Percentiles rank a stretch among this genome's conserved stretches.
phyloP scores from a whole-genome alignment of 2,329 filamentous ascomycete genomes.

The Colletotrichum orbiculare region DNA sequence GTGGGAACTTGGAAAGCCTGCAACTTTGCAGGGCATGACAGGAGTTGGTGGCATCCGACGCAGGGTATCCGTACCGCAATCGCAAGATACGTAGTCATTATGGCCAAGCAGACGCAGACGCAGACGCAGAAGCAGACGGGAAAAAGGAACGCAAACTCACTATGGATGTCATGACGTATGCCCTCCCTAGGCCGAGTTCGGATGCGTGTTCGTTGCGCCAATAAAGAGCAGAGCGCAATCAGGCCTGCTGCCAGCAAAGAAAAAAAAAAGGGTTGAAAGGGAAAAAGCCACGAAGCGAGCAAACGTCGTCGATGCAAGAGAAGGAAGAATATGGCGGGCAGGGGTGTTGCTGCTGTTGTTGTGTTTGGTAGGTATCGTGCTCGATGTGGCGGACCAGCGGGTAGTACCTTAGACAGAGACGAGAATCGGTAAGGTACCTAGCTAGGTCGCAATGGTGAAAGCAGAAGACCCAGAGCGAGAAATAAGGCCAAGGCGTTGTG shows the following conservation, averaged over 20 bases:
- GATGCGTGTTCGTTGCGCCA: slow-evolving; percentile 34
- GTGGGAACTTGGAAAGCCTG: slow-evolving; percentile 14
- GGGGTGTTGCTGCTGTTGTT: slow-evolving; percentile 10
- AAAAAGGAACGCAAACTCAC: slow-evolving; percentile 40
- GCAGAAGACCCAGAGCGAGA: too few species aligned
- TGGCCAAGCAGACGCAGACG: background rate
- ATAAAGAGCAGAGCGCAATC: slow-evolving; percentile 25
- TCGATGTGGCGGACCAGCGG: too few species aligned
- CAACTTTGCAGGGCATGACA: slow-evolving; percentile 20
- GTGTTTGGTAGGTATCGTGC: background rate
- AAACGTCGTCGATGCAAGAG: background rate
- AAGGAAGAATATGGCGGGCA: background rate
- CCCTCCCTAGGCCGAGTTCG: slow-evolving; percentile 30
- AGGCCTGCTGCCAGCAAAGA: slow-evolving; percentile 16
- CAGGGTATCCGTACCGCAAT: background rate
- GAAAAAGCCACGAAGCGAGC: slow-evolving; percentile 8
- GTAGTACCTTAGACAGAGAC: too few species aligned
- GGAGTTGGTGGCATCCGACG: background rate
- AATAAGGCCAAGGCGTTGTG: too few species aligned
- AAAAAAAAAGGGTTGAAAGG: slow-evolving; percentile 15
- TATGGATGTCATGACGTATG: slow-evolving; percentile 47
- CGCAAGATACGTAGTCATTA: background rate
- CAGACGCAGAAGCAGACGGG: slow-evolving; percentile 6
- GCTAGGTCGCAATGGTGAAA: too few species aligned
- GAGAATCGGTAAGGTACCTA: too few species aligned